Evolutionary conservation across 2,329 filamentous ascomycete species (phyloP), one percentile per base, ranked within the genome.

Genomic region (Ophioceras dolichostomum): DNA sequence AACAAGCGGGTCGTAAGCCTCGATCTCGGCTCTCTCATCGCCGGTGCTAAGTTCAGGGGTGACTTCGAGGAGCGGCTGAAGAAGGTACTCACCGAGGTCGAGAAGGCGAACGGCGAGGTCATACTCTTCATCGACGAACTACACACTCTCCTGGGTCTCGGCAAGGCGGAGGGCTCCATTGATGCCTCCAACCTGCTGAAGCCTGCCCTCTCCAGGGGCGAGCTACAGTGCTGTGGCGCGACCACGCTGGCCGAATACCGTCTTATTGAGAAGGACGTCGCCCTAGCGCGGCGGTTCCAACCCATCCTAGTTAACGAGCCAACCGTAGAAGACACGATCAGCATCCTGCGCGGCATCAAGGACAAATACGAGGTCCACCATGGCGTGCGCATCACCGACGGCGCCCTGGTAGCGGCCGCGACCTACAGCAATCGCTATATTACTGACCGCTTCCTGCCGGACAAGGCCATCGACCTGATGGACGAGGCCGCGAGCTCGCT

Each of bases 311-410:
- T 98, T n/a, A 83, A 79, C 42, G 91, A 98, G 50, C 91, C 91
- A 0, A 80, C 76, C 0, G 88, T 96, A 1, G 77, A 85, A 47
- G 88, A 95, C 47, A 95, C 91, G 0, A 88, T 98, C 43, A 94
- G 86, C 36, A 96, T 98, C 40, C 66, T 98, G 1, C 78, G 91
- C 51, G 91, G 89, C 34, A 95, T 98, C 64, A 96, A 96, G 54
- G 88, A 96, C 52, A 85, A 87, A 47, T 98, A 98, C 51, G 91
- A 96, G 57, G 85, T 96, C 1, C 91, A 96, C 47, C 91, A 98
- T 52, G 89, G 91, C 59, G 89, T 96, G 0, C 73, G 88, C 38
- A 96, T 98, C 46, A 94, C 86, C 0, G 91, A 96, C 50, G 81
- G 83, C 2, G 87, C 91, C 6, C 64, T 96, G 10, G 89, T 98